Base-by-base conservation (phyloP, 805 yeast genomes). In the Starmerella kuoi region DNA sequence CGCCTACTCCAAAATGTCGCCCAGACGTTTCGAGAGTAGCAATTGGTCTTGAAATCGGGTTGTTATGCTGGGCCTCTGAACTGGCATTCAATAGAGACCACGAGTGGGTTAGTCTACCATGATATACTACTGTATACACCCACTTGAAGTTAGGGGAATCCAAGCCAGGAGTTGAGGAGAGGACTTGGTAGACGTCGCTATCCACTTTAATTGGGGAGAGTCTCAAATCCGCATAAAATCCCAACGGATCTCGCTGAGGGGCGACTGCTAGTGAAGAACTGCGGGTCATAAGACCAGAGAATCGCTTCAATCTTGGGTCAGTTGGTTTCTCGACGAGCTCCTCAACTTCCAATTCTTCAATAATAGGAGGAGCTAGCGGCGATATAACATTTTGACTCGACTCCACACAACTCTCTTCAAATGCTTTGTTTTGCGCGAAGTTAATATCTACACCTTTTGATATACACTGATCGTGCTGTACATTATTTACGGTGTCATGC, bases 21-120 rank as follows among this genome's bases (percentile, higher is more conserved):
- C 53, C 40, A 11, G 46, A 46, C 0, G 60, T 53, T 12, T 46
- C 43, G 20, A 54, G 46, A 0, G 41, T 36, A 0, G 53, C 58
- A 2, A 56, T 6, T 2, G 61, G 61, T 2, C 57, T 47, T 4
- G 52, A 35, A 7, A 40, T 20, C 6, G 45, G 23, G n/a, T 41
- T 30, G 5, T 27, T 7, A 8, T 32, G 18, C 18, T 35, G 20
- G 21, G 31, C 23, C 14, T 35, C 35, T 14, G 26, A 23, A 8
- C 26, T 15, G 15, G 52, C 46, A 1, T 45, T 47, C 35, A 57
- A 17, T 15, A 57, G 43, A 3, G 61, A 57, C 48, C 57, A 57
- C 4, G 50, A 27, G 41, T 53, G 57, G 15, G 52, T 34, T 23
- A 49, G 25, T 15, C 35, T 14, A 3, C 60, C 61, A 24, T 56